Evolutionary conservation across 1,284 basidiomycete species (phyloP).

Genomic region (Leccinum solheimii): DNA sequence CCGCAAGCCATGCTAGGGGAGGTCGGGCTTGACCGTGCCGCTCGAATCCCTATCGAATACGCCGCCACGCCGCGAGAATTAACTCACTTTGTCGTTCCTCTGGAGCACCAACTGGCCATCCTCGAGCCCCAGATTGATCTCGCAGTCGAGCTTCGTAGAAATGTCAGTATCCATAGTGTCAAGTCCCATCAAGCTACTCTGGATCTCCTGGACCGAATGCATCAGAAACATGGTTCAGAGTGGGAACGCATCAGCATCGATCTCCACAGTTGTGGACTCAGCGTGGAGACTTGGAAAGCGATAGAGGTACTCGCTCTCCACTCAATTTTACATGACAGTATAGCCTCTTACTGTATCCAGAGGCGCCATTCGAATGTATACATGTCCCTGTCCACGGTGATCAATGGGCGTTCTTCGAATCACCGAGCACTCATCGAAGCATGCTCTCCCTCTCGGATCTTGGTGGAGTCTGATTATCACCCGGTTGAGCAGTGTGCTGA

Average conservation of each 20-base stretch:
- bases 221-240: slow-evolving; percentile 45
- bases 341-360: slow-evolving; percentile 38
- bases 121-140: slow-evolving; percentile 76
- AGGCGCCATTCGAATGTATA: slow-evolving; percentile 67
- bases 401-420: slow-evolving; percentile 67
- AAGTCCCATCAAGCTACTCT: slow-evolving; percentile 65
- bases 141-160: slow-evolving; percentile 69
- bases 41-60: slow-evolving; percentile 63
- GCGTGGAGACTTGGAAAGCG: slow-evolving; percentile 61
- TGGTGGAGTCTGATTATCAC: slow-evolving; percentile 78
- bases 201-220: slow-evolving; percentile 58
- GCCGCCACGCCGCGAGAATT: slow-evolving; percentile 48
- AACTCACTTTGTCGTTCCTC: slow-evolving; percentile 68
- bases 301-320: slow-evolving; percentile 53
- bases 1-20: slow-evolving; percentile 79
- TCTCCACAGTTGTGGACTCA: slow-evolving; percentile 77
- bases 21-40: slow-evolving; percentile 69
- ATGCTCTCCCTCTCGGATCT: slow-evolving; percentile 60
- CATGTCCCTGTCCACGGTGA: slow-evolving; percentile 75
- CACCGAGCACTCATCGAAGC: slow-evolving; percentile 58
- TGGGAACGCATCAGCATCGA: slow-evolving; percentile 70
- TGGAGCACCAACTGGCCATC: slow-evolving; percentile 70
- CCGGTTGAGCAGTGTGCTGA: slow-evolving; percentile 50
- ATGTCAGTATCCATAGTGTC: slow-evolving; percentile 80
- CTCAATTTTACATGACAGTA: background rate